These are phyloP conservation scores for Pyrus bretschneideri DNA, from an alignment of 306 rosid genomes.

Conservation along the genomic window DNA sequence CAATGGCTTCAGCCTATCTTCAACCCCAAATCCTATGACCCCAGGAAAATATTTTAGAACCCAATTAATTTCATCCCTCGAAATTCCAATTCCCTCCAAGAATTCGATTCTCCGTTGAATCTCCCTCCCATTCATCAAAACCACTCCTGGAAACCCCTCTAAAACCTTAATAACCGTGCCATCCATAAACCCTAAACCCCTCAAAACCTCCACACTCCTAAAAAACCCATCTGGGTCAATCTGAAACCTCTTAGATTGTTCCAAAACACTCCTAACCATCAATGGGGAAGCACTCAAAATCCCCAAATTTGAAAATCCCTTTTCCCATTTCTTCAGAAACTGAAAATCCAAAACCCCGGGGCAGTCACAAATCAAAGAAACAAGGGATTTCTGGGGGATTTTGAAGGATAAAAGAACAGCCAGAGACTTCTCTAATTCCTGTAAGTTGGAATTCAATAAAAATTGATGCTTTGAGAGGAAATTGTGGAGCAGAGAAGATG, in stretches of 20 bases:
- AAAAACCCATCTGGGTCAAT: conserved; percentile 31
- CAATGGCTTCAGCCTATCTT: conserved; percentile 53
- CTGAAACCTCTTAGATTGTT: conserved; percentile 40
- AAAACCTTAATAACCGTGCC: conserved; percentile 31
- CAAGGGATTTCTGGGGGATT: conserved; percentile 45
- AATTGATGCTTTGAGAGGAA: conserved; percentile 43
- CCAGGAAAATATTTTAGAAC: conserved; percentile 41
- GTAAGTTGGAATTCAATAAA: conserved; percentile 24
- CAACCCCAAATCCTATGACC: conserved; percentile 54
- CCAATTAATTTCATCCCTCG: conserved; percentile 21
- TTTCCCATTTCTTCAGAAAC: conserved; percentile 47
- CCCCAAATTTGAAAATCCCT: conserved; percentile 26
- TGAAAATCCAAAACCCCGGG: conserved; percentile 52
- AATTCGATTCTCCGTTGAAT: not conserved
- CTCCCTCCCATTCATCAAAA: conserved; percentile 20
- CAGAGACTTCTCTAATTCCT: conserved; percentile 41
- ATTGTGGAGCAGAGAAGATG: conserved; percentile 34
- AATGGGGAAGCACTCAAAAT: conserved; percentile 25
- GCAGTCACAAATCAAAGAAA: conserved; percentile 41
- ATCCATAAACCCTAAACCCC: conserved; percentile 38
- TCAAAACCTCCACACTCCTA: conserved; percentile 24
- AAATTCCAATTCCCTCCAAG: not conserved
- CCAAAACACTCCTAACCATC: conserved; percentile 40
- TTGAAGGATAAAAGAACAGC: conserved; percentile 40
- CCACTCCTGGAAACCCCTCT: conserved; percentile 47